phyloP scores from a whole-genome alignment of 164 flowering plant genomes.

The Buxus sempervirens region DNA sequence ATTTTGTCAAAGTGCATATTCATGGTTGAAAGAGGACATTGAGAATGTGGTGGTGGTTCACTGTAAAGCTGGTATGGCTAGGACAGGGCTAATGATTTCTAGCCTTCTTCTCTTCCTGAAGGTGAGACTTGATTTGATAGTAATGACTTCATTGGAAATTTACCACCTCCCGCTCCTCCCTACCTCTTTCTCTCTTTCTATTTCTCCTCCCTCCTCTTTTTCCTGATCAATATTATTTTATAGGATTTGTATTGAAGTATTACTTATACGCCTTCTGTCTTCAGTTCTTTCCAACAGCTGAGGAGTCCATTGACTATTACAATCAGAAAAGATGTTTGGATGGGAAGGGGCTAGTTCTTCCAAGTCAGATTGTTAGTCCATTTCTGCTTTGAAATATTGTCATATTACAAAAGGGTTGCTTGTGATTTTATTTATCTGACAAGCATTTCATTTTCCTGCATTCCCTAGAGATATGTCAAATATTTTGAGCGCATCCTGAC shows the following conservation, averaged over 20 bases:
- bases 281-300: slow-evolving; percentile 98
- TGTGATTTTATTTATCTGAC: slow-evolving; percentile 11
- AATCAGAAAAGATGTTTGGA: slow-evolving; percentile 97
- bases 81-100: slow-evolving; percentile 98
- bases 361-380: slow-evolving; percentile 94
- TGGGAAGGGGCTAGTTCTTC: slow-evolving; percentile 92
- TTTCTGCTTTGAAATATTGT: background rate
- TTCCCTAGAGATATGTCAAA: slow-evolving; percentile 84
- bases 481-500: slow-evolving; percentile 86
- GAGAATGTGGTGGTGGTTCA: slow-evolving; percentile 99
- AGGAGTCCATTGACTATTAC: slow-evolving; percentile 96
- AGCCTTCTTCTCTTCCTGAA: slow-evolving; percentile 90
- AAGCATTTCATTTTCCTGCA: slow-evolving; percentile 9
- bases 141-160: background rate
- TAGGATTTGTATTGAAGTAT: background rate
- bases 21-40: slow-evolving; percentile 96
- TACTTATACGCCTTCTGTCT: slow-evolving; percentile 10
- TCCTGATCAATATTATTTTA: background rate
- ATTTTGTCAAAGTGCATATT: slow-evolving; percentile 95
- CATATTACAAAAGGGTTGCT: background rate
- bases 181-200: too few species aligned
- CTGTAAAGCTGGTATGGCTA: slow-evolving; percentile 99
- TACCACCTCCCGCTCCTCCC: too few species aligned
- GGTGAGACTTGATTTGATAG: slow-evolving; percentile 34
- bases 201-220: too few species aligned